Evolutionary conservation across 352 stramenopile genomes (phyloP).

Genomic region (Globisporangium parvum): DNA sequence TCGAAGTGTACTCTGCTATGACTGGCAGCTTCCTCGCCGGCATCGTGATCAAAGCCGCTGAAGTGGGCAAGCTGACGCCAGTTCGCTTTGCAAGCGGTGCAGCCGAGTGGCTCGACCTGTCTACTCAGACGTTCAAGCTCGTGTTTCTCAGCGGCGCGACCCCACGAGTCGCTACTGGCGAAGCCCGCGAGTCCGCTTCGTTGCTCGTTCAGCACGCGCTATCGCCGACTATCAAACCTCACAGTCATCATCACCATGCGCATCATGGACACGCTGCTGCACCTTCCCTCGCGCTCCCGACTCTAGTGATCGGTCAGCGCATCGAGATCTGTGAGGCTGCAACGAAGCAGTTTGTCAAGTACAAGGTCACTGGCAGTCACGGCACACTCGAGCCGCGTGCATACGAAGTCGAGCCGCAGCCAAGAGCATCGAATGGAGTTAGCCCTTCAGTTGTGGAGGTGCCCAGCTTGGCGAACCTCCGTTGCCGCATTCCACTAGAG

Average conservation of each 20-base stretch:
- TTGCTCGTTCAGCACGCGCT: background rate
- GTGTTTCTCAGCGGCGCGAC: slow-evolving; percentile 23
- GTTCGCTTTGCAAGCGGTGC: slow-evolving; percentile 19
- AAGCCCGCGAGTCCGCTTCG: background rate
- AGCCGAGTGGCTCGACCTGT: slow-evolving; percentile 51
- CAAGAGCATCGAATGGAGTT: background rate
- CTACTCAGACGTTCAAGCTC: slow-evolving; percentile 51
- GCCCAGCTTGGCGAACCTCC: slow-evolving; percentile 13
- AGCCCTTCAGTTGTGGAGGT: background rate
- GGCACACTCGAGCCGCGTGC: slow-evolving; percentile 7
- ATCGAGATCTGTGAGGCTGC: slow-evolving; percentile 25
- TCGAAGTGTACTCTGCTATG: slow-evolving; percentile 59
- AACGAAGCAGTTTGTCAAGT: slow-evolving; percentile 25
- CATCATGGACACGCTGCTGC: no score
- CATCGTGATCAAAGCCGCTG: slow-evolving; percentile 31
- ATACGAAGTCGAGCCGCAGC: slow-evolving; percentile 21
- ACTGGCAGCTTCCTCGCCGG: slow-evolving; percentile 28
- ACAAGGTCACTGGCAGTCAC: slow-evolving; percentile 13
- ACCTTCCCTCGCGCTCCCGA: slow-evolving; percentile 8
- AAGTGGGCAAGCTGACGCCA: slow-evolving; percentile 34
- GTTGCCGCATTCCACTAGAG: slow-evolving; percentile 21
- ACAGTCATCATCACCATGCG: background rate
- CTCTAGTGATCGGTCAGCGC: slow-evolving; percentile 16
- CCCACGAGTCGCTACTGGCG: background rate
- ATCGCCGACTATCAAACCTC: no score